Evolutionary conservation across 2,329 filamentous ascomycete genomes (phyloP), one percentile per base, ranked within the genome.

Genomic region (Huntiella abstrusa): DNA sequence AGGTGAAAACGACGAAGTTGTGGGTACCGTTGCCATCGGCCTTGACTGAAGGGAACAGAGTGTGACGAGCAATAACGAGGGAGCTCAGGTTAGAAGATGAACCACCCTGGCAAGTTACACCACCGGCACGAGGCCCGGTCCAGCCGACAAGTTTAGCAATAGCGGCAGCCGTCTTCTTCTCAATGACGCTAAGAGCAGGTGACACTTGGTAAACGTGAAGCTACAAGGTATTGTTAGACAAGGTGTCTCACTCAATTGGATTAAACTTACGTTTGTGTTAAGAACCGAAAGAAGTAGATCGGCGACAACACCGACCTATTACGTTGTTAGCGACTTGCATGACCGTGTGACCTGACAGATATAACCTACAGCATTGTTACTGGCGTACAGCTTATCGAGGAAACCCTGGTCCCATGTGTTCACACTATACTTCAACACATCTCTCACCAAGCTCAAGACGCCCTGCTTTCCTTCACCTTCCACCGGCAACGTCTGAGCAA

Each of bases 361-460:
- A 6, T 13, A 12, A 62, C 71, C 50, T 57, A 80, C 78, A 37
- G 88, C 80, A 57, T 91, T 91, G 35, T 84, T 92, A 52, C 80
- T 80, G n/a, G 82, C 76, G 61, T 95, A 96, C 13, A 96, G 68
- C 64, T 98, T 96, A 63, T 95, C 87, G 57, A 96, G 64, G 62
- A 96, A 98, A 8, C 88, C 88, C 62, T 94, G 87, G 57, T 93
- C 83, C 83, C 87, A 96, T n/a, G 88, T 95, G 63, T 98, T 98
- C 57, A 96, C 88, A 56, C 82, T 91, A 61, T 92, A 86, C 52
- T 74, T 70, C 37, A 96, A 68, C 15, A 95, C 69, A 50, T 77
- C 72, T 53, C 76, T 66, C 40, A 93, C 70, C 3, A 75, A 74
- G 33, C 75, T 69, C 22, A 94, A 64, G 32, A 95, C 64, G 0